Evolutionary conservation across 345 rosid species (phyloP), one percentile per base, ranked within the genome.

Genomic region (Brassica nigra): DNA sequence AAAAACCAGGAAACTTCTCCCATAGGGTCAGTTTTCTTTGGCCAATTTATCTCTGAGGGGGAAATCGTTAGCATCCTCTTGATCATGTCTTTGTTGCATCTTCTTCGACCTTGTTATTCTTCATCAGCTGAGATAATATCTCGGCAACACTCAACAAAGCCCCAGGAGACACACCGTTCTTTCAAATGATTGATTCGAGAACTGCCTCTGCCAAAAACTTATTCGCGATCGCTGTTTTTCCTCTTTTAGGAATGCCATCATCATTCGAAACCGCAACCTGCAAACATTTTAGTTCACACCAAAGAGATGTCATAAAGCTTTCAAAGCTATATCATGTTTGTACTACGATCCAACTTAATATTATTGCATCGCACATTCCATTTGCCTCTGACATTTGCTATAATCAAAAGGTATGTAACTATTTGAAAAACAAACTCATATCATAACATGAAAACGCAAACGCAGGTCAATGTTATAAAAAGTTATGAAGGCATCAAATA

Each of bases 181-280:
- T 84, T 4, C 98, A 97, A 2, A 94, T 78, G 33, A 90, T 89
- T 0, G 97, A 88, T 79, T 89, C 96, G 61, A 94, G 77, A 4
- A 94, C 69, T 7, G 96, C 89, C 42, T 87, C 93, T 0, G 92
- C 79, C 2, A 92, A 86, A 29, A 83, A 84, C 55, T 85, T 92
- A 75, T 92, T 94, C 75, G 90, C 89, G 4, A 94, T 92, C 76
- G 84, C 85, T 1, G 79, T 79, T 1, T 57, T 66, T 39, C 86
- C 90, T 4, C 9, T 80, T 81, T 85, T 85, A 1, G 94, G 93
- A 5, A 90, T 81, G 0, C 71, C 66, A 58, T 75, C 89, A n/a
- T 92, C 93, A 66, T 88, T 86, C 1, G 91, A 83, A 84, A 94
- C 90, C 68, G 85, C 84, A 59, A 94, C 80, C 96, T 94, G 86